These are phyloP conservation scores for Cystobasidium tubakii DNA, from an alignment of 768 basidiomycete genomes.

Conservation along the genomic window DNA sequence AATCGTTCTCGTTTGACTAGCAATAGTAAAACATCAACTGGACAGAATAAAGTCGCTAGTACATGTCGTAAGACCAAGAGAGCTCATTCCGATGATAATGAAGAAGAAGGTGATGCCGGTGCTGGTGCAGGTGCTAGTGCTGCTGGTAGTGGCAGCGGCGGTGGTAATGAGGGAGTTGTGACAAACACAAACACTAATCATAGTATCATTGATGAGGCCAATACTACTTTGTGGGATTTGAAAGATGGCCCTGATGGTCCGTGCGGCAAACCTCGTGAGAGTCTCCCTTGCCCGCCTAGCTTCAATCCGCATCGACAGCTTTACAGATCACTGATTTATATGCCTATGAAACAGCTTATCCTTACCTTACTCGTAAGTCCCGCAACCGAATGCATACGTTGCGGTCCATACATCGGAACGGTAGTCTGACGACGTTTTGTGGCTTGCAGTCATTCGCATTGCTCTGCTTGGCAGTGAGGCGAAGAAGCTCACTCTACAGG, in stretches of 20 bases:
- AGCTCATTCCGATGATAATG: no score
- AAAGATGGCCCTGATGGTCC: constrained; percentile 16
- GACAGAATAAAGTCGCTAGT: no score
- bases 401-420: no score
- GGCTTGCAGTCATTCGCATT: constrained; percentile 36
- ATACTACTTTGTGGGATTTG: constrained; percentile 27
- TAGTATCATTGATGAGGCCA: constrained; percentile 25
- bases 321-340: not conserved
- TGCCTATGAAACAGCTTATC: constrained; percentile 29
- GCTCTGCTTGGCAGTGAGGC: constrained; percentile 20
- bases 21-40: no score
- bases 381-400: no score
- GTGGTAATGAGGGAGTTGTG: not conserved
- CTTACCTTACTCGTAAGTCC: constrained; percentile 33
- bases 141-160: not conserved
- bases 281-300: not conserved
- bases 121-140: not conserved
- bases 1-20: not conserved
- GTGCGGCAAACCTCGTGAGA: constrained; percentile 21
- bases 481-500: constrained; percentile 27
- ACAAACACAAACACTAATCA: not conserved
- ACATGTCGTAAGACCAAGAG: no score
- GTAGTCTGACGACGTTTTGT: no score
- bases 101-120: no score
- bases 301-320: not conserved